phyloP scores from a whole-genome alignment of 768 basidiomycete genomes.

The Panaeolus papilionaceus region DNA sequence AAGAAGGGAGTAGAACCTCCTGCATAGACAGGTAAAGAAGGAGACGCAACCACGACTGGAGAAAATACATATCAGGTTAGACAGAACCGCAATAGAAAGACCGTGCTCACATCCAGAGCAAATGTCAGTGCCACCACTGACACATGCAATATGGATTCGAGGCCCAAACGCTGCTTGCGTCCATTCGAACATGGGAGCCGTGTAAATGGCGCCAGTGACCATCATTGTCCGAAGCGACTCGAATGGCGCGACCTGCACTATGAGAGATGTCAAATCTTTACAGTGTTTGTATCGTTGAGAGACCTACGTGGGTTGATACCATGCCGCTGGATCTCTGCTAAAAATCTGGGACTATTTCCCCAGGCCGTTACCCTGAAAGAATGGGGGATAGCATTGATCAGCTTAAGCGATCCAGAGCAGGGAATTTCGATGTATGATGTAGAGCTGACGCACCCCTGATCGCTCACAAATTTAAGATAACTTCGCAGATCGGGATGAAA shows the following conservation, averaged over 20 bases:
- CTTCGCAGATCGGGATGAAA: slow-evolving; percentile 61
- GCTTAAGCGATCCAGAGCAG: too few relatives aligned
- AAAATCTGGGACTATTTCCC: slow-evolving; percentile 67
- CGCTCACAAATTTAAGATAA: slow-evolving; percentile 63
- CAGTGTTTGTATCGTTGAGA: neutral
- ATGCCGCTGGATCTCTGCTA: slow-evolving; percentile 63
- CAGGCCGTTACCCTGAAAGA: slow-evolving; percentile 39
- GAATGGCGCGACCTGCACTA: slow-evolving; percentile 57
- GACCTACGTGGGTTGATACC: slow-evolving; percentile 58
- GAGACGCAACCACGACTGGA: slow-evolving; percentile 58
- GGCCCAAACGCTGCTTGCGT: slow-evolving; percentile 62
- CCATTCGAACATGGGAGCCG: slow-evolving; percentile 73
- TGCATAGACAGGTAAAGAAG: slow-evolving; percentile 59
- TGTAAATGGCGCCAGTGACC: slow-evolving; percentile 69
- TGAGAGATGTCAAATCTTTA: neutral
- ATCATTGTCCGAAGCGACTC: slow-evolving; percentile 57
- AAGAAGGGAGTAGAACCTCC: slow-evolving; percentile 37
- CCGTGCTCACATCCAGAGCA: slow-evolving; percentile 61
- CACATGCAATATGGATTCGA: slow-evolving; percentile 55
- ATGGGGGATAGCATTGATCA: too few relatives aligned
- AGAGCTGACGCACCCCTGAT: slow-evolving; percentile 51
- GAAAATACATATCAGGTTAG: slow-evolving; percentile 3
- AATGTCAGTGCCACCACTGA: slow-evolving; percentile 80
- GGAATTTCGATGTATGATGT: neutral
- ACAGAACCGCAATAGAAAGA: slow-evolving; percentile 7